Evolutionary conservation across 768 basidiomycete species (phyloP), one percentile per base, ranked within the genome.

Genomic region (Mycena belliarum): DNA sequence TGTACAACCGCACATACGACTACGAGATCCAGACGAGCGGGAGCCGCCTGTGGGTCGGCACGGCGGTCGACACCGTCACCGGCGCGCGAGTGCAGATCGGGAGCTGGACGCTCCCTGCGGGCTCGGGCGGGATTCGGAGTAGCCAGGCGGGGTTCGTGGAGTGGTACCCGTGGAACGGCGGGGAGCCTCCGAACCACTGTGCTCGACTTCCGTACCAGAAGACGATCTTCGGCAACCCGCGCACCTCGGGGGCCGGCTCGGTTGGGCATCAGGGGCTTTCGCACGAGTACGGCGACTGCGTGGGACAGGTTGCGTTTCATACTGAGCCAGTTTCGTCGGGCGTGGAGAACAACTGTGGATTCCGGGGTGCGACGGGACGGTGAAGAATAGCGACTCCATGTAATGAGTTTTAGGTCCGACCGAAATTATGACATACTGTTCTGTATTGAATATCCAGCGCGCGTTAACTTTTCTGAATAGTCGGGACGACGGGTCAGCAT

Each of bases 101-200:
- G 33, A 57, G 55, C 37, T 61, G 14, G 21, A 57, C 35, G 4
- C 44, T 52, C 5, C 55, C 60, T 6, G 25, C 33, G 3, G 45
- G 35, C 12, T 16, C 46, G 6, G 43, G 44, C n/a, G 60, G 55
- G 2, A 61, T 61, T 16, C 4, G 21, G 8, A 26, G 42, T 15
- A 25, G n/a, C 24, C 56, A 62, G 29, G 24, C 20, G 23, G 57
- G 61, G 4, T 62, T 62, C 48, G 61, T 62, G 11, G 61, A 62
- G 51, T 62, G 61, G 61, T 58, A 53, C 24, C 61, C 57, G 4
- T 62, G 61, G 61, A 62, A 62, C 23, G 24, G 25, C 6, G 56
- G 41, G 2, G 43, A 51, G 33, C 61, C 56, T 7, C 12, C 52
- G 20, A 28, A 62, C 37, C 56, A 54, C 20, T 62, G 61, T 35